Conservation (phyloP, 257 asterid species). For the Voacanga thouarsii region DNA sequence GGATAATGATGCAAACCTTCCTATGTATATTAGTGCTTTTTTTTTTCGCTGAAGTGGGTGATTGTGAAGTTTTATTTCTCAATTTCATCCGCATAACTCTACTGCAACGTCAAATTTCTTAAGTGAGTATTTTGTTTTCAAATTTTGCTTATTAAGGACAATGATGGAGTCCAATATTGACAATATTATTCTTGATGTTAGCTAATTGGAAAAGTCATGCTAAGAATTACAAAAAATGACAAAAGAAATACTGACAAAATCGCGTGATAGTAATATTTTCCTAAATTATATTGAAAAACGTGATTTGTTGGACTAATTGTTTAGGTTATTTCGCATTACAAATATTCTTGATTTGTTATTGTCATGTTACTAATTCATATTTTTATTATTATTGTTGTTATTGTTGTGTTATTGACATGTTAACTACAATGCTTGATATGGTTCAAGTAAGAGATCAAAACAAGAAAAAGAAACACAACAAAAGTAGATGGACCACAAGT, state of each 20-base stretch:
- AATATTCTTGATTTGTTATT: too few species aligned
- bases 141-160: background rate
- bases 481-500: too few species aligned
- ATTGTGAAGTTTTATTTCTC: background rate
- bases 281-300: background rate
- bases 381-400: too few species aligned
- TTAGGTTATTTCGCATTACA: too few species aligned
- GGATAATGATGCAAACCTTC: background rate
- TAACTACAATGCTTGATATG: background rate
- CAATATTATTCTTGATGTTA: background rate
- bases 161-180: background rate
- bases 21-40: background rate
- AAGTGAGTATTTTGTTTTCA: background rate
- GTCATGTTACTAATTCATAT: too few species aligned
- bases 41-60: background rate
- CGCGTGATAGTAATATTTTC: background rate
- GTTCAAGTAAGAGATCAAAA: background rate
- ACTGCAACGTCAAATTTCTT: background rate
- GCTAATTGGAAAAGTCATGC: background rate
- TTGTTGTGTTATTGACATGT: background rate
- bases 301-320: background rate
- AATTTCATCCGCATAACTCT: background rate
- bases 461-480: too few species aligned
- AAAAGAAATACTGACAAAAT: too few species aligned
- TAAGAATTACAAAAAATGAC: background rate